Percentiles rank a stretch among this genome's conserved stretches.
Evolutionary conservation across 306 rosid species (phyloP).

Genomic region (Dalbergia oliveri): DNA sequence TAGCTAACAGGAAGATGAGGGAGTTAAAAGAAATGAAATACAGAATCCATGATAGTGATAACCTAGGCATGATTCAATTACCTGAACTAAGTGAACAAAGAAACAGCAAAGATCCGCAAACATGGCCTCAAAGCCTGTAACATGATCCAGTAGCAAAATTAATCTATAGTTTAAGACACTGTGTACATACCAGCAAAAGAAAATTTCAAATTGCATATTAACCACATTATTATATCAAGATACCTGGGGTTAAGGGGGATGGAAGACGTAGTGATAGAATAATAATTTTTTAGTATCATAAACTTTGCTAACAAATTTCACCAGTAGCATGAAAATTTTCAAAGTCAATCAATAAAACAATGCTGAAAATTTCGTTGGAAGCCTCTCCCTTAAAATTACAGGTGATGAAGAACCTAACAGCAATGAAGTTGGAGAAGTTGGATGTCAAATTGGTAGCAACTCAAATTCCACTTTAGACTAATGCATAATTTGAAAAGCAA

Average conservation of each 20-base stretch:
- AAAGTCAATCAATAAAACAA: too few species aligned
- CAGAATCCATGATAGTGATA: conserved; percentile 33
- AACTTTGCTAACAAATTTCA: conserved; percentile 28
- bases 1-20: too few species aligned
- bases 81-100: conserved; percentile 95
- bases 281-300: background rate
- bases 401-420: too few species aligned
- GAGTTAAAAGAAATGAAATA: conserved; percentile 19
- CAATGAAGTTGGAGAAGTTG: too few species aligned
- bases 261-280: background rate
- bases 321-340: background rate
- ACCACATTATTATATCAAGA: conserved; percentile 1
- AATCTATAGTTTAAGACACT: conserved; percentile 27
- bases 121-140: conserved; percentile 98
- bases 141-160: conserved; percentile 41
- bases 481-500: too few species aligned
- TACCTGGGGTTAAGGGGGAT: background rate
- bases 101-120: conserved; percentile 99
- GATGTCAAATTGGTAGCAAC: too few species aligned
- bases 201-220: conserved; percentile 21
- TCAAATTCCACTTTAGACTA: too few species aligned
- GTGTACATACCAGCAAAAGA: background rate
- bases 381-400: too few species aligned
- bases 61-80: conserved; percentile 51
- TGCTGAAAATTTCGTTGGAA: too few species aligned